These are phyloP conservation scores for Plasmodium yoelii DNA, from an alignment of 169 alveolate genomes.

Conservation along the genomic window DNA sequence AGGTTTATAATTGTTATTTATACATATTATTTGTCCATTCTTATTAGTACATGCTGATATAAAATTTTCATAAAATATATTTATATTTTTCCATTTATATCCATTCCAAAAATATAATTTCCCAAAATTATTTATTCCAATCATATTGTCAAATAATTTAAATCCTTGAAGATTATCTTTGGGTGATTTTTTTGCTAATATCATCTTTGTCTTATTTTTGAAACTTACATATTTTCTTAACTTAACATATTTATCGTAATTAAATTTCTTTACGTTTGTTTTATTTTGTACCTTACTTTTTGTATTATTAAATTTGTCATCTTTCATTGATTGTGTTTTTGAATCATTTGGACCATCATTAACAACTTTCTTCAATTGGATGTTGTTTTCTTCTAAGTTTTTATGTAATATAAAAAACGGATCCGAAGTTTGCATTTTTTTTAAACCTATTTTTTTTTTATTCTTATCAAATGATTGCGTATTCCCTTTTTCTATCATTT, in stretches of 20 bases:
- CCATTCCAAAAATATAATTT: constrained; percentile 58
- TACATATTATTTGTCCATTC: constrained; percentile 44
- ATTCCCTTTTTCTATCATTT: constrained; percentile 24
- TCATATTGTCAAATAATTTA: constrained; percentile 54
- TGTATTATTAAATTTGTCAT: not conserved
- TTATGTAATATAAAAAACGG: constrained; percentile 20
- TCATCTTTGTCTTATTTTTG: not conserved
- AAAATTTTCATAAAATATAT: constrained; percentile 21
- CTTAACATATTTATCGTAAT: not conserved
- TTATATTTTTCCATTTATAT: constrained; percentile 26
- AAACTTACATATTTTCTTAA: not conserved
- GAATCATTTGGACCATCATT: constrained; percentile 19
- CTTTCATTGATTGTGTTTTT: not conserved
- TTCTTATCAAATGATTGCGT: constrained; percentile 24
- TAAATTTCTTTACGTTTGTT: not conserved
- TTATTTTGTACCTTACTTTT: not conserved
- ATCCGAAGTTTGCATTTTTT: not conserved
- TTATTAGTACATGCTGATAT: constrained; percentile 38
- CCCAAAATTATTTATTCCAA: constrained; percentile 29
- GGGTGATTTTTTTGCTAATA: constrained; percentile 2
- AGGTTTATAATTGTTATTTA: constrained; percentile 35
- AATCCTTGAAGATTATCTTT: constrained; percentile 4
- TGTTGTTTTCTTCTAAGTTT: not conserved
- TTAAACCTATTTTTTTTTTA: constrained; percentile 3
- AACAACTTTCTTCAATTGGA: not conserved